Base-by-base conservation (phyloP, 2,329 filamentous ascomycete species). In the Fusarium xylarioides region DNA sequence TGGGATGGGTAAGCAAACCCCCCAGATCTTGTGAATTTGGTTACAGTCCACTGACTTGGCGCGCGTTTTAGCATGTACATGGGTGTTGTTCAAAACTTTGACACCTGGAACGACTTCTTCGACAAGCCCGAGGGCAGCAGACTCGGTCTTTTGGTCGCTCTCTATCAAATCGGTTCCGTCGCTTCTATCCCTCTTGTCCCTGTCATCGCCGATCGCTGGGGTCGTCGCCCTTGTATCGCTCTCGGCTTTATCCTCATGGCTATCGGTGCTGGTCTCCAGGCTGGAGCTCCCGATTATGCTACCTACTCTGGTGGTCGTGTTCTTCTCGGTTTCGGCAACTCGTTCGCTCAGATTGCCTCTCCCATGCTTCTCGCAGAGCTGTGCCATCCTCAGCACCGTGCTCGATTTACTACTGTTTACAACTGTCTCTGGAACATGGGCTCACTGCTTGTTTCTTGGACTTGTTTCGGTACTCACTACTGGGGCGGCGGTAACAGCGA, bases 361-460 rank as follows among this genome's bases (percentile, higher is more conserved):
- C 90, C 90, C 4, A 83, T 92, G 55, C 84, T 92, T 12, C 85
- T 92, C 11, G 89, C 89, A 15, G 91, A 92, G 82, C 86, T 92
- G 66, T 89, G 87, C 81, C 91, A 92, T 76, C 90, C 91, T 32
- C 91, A 92, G 77, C 90, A 93, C 77, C 88, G 91, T 77, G 90
- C 87, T 37, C 87, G 87, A n/a, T 85, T 92, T 49, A 92, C 90
- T 1, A 86, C 90, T 23, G 85, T 92, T 58, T 92, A 92, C 81
- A 92, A 92, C 80, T 91, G 89, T 74, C 81, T 92, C 56, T 93
- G 90, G 90, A 91, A 91, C 78, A 79, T 90, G 60, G 90, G 89
- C 30, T 84, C 85, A n/a, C 79, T 86, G n/a, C 77, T 91, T 49
- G 89, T 90, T 30, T 88, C 89, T 7, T 89, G 88, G 83, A 85